Percentiles rank a stretch among this genome's conserved stretches.
phyloP scores from a whole-genome alignment of 768 basidiomycete species.

The Coprinellus micaceus region DNA sequence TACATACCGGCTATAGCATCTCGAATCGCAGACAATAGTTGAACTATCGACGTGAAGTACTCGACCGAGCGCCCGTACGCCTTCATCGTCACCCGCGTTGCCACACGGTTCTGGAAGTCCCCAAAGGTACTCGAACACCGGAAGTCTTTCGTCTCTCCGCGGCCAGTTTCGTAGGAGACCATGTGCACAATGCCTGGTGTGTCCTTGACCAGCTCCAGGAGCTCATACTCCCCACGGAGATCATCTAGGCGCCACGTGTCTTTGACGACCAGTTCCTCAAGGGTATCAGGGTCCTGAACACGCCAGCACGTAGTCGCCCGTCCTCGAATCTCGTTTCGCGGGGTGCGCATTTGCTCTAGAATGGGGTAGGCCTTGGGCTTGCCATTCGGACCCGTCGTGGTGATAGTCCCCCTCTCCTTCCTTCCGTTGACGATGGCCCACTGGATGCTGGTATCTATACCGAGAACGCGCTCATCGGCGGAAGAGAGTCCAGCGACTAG shows the following conservation, averaged over 20 bases:
- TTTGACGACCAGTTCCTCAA: background rate
- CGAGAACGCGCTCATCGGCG: background rate
- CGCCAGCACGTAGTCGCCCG: no score
- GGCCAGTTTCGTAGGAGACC: background rate
- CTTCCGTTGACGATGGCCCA: background rate
- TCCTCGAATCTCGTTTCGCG: no score
- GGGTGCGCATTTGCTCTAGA: background rate
- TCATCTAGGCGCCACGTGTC: background rate
- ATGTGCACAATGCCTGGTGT: background rate
- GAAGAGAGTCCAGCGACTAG: conserved; percentile 3
- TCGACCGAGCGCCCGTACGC: background rate
- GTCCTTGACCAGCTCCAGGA: background rate
- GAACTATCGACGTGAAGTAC: background rate
- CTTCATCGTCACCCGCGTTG: background rate
- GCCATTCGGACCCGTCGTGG: background rate
- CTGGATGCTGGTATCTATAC: background rate
- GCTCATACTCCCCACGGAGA: background rate
- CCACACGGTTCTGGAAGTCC: background rate
- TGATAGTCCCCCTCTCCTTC: background rate
- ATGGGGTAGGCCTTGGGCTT: background rate
- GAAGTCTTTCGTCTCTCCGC: background rate
- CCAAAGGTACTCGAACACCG: background rate
- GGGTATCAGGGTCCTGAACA: no score
- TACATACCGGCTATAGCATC: background rate
- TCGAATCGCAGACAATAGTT: background rate